A percentile compares a stretch with the other conserved stretches of the same genome.
phyloP scores from a whole-genome alignment of 2,329 filamentous ascomycete species.

The Aspergillus pseudoviridinutans region DNA sequence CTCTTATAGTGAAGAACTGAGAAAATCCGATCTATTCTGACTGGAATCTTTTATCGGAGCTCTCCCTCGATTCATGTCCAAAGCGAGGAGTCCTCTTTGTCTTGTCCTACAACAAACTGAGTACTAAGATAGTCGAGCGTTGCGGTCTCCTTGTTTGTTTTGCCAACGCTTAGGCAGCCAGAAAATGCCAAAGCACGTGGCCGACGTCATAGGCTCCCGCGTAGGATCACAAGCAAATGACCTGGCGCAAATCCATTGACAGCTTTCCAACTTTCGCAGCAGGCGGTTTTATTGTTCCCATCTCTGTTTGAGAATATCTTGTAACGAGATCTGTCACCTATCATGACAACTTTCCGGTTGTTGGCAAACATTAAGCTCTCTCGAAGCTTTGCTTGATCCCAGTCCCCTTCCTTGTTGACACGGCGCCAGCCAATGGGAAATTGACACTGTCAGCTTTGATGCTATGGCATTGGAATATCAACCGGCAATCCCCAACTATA shows the following conservation, averaged over 20 bases:
- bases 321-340: not conserved
- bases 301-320: not conserved
- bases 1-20: not conserved
- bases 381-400: slow-evolving; percentile 3
- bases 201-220: slow-evolving; percentile 32
- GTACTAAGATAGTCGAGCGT: not conserved
- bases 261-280: not conserved
- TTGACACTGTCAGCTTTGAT: not conserved
- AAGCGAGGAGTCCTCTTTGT: not conserved
- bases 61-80: not conserved
- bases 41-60: not conserved
- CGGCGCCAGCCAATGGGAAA: not conserved
- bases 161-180: not conserved
- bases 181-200: slow-evolving; percentile 24
- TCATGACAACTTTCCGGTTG: not conserved
- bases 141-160: slow-evolving; percentile 3
- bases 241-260: not conserved
- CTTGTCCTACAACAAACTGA: not conserved
- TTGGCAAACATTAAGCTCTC: not conserved
- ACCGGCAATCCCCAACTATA: not conserved
- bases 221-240: slow-evolving; percentile 8
- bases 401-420: slow-evolving; percentile 14
- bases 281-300: not conserved
- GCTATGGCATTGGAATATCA: not conserved
- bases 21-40: not conserved